These are phyloP conservation scores for Trichoderma asperelloides DNA, from an alignment of 495 filamentous ascomycete species.

Conservation along the genomic window DNA sequence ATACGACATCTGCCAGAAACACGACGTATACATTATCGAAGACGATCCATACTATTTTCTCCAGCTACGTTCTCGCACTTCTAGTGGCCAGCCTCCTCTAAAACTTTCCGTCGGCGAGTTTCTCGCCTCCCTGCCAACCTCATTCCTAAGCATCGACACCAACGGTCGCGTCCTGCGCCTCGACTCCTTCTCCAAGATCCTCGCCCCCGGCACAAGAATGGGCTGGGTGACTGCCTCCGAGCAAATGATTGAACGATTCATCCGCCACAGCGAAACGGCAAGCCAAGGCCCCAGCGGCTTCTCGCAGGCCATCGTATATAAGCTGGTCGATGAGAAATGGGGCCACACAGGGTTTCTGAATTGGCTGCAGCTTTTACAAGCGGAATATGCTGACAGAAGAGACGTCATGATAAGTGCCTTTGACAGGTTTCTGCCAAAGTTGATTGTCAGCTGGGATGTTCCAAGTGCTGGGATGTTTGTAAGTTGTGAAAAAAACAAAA, in stretches of 20 bases:
- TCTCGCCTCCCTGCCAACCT: constrained; percentile 73
- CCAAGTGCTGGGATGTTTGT: constrained; percentile 95
- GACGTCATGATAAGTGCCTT: constrained; percentile 72
- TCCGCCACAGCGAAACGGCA: constrained; percentile 65
- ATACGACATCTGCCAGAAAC: constrained; percentile 71
- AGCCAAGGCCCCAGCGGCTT: constrained; percentile 78
- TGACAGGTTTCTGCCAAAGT: constrained; percentile 65
- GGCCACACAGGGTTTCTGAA: constrained; percentile 81
- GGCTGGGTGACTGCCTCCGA: constrained; percentile 81
- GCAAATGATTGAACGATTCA: constrained; percentile 64
- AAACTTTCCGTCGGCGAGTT: constrained; percentile 61
- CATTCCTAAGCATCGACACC: constrained; percentile 59
- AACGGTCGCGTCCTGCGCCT: constrained; percentile 81
- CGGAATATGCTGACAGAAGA: constrained; percentile 73
- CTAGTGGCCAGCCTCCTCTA: constrained; percentile 17
- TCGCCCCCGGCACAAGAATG: constrained; percentile 68
- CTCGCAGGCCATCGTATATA: constrained; percentile 73
- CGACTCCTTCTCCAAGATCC: constrained; percentile 75
- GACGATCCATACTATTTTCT: constrained; percentile 97
- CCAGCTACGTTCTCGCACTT: constrained; percentile 64
- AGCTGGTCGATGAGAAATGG: constrained; percentile 88
- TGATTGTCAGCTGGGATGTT: constrained; percentile 72
- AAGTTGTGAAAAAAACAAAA: constrained; percentile 39
- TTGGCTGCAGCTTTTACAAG: constrained; percentile 79
- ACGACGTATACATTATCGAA: constrained; percentile 87